phyloP scores from a whole-genome alignment of 345 rosid species.

The Eucalyptus regnans region DNA sequence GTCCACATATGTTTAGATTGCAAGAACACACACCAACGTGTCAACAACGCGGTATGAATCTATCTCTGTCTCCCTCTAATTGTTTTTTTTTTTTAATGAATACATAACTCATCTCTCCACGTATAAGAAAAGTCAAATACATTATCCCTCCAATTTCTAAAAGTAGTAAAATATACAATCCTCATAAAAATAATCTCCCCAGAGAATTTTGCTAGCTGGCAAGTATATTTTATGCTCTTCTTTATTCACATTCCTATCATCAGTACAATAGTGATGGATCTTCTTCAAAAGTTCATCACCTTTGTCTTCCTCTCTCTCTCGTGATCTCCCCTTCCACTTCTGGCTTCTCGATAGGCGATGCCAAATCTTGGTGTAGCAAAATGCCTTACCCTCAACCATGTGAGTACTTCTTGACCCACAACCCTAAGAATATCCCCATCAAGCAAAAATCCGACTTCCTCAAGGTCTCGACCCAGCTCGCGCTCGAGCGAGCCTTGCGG shows the following conservation, averaged over 20 bases:
- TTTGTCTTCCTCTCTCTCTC: slow-evolving; percentile 9
- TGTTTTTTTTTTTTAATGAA: neutral
- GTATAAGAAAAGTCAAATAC: neutral
- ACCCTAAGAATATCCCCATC: slow-evolving; percentile 1
- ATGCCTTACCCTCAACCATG: slow-evolving; percentile 25
- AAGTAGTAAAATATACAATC: neutral
- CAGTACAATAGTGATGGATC: slow-evolving; percentile 14
- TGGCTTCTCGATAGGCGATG: slow-evolving; percentile 18
- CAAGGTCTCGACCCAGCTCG: slow-evolving; percentile 7
- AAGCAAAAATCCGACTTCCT: slow-evolving; percentile 13
- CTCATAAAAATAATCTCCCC: neutral
- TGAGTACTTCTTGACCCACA: slow-evolving; percentile 10
- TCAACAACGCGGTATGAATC: neutral
- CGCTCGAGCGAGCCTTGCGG: slow-evolving; percentile 31
- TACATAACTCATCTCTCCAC: neutral
- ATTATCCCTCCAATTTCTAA: neutral
- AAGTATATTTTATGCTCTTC: neutral
- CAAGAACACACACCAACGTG: neutral
- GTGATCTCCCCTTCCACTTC: slow-evolving; percentile 10
- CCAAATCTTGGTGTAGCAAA: slow-evolving; percentile 16
- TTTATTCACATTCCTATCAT: neutral
- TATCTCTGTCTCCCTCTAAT: neutral
- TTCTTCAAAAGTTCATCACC: slow-evolving; percentile 3
- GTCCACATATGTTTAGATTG: neutral
- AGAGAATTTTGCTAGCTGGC: neutral